Conservation (phyloP, 2,329 filamentous ascomycete species). For the Chaetomium sp. region DNA sequence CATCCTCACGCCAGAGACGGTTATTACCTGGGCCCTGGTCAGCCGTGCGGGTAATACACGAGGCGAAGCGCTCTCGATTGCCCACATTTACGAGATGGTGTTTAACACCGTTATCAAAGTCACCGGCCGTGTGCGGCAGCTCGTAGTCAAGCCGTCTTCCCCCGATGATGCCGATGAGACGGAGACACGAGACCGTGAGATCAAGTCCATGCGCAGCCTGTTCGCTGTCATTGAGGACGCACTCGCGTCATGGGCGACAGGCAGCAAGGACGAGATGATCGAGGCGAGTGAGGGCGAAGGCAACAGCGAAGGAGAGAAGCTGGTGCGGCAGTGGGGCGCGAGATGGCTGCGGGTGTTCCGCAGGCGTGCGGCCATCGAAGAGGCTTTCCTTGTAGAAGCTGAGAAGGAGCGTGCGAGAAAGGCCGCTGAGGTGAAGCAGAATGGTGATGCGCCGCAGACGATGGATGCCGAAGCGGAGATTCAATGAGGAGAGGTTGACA, state of each 20-base stretch:
- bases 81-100: slow-evolving; percentile 84
- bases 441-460: neutral
- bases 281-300: slow-evolving; percentile 47
- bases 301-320: slow-evolving; percentile 54
- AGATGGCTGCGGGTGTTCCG: slow-evolving; percentile 83
- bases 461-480: neutral
- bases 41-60: slow-evolving; percentile 43
- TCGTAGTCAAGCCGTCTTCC: slow-evolving; percentile 43
- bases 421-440: slow-evolving; percentile 6
- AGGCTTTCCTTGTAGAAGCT: slow-evolving; percentile 51
- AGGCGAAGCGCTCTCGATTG: slow-evolving; percentile 62
- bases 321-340: slow-evolving; percentile 73
- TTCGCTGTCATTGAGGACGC: slow-evolving; percentile 78
- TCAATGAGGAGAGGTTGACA: neutral
- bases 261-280: slow-evolving; percentile 67
- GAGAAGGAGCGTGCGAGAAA: slow-evolving; percentile 25
- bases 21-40: slow-evolving; percentile 83
- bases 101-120: slow-evolving; percentile 86
- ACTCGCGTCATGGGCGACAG: slow-evolving; percentile 63
- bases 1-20: slow-evolving; percentile 77
- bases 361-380: slow-evolving; percentile 77
- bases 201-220: slow-evolving; percentile 67
- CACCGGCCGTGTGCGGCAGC: slow-evolving; percentile 75
- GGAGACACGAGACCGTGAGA: slow-evolving; percentile 61
- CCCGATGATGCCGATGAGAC: slow-evolving; percentile 26